phyloP scores from a whole-genome alignment of 176 grass and related monocot genomes.

The Raddia guianensis region DNA sequence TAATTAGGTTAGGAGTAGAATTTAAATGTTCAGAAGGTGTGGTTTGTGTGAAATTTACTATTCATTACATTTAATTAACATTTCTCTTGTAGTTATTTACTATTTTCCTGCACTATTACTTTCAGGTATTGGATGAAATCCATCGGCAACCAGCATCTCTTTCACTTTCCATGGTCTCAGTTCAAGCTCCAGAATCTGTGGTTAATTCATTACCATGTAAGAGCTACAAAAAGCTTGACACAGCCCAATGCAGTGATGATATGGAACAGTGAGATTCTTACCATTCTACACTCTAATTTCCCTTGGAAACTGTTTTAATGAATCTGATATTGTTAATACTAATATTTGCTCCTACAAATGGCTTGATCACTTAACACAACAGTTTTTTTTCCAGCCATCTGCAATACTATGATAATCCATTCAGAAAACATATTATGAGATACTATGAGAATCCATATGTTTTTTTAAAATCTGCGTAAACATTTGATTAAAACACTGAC shows the following conservation, averaged over 20 bases:
- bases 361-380: background rate
- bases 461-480: background rate
- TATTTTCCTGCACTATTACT: conserved; percentile 32
- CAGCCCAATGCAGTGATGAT: conserved; percentile 61
- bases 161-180: conserved; percentile 74
- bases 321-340: conserved; percentile 16
- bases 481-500: conserved; percentile 21
- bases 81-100: conserved; percentile 43
- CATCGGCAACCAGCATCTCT: conserved; percentile 79
- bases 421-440: conserved; percentile 1
- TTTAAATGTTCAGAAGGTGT: conserved; percentile 18
- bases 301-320: background rate
- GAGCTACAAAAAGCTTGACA: conserved; percentile 70
- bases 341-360: background rate
- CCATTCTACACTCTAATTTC: conserved; percentile 34
- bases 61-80: conserved; percentile 15
- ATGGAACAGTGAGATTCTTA: conserved; percentile 83
- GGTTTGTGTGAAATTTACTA: conserved; percentile 16
- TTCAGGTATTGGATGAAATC: conserved; percentile 98
- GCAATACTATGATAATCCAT: conserved; percentile 2
- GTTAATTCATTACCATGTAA: conserved; percentile 91
- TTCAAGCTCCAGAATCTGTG: conserved; percentile 84
- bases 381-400: conserved; percentile 7
- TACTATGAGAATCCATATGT: background rate
- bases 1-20: background rate